These are phyloP conservation scores for Ustilago shanxiensis DNA, from an alignment of 1,284 basidiomycete genomes.

Conservation along the genomic window DNA sequence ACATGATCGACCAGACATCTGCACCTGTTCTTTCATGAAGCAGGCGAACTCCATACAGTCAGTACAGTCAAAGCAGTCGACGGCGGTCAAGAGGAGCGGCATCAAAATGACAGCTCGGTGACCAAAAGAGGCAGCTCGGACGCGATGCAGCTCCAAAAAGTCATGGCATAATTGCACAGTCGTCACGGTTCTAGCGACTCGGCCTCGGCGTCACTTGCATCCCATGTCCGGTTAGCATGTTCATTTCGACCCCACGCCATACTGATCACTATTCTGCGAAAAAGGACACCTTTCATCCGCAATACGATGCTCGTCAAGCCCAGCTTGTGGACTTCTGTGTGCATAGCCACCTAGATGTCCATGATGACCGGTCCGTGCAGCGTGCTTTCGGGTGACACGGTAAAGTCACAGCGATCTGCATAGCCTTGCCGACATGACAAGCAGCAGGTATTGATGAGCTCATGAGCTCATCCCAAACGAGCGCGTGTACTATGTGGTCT, in stretches of 20 bases:
- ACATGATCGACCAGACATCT: background rate
- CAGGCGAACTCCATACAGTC: too few relatives aligned
- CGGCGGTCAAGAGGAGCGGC: background rate
- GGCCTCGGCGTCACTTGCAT: constrained; percentile 45
- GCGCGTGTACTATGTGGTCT: too few relatives aligned
- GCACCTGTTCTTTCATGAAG: background rate
- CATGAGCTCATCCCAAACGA: too few relatives aligned
- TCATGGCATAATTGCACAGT: constrained; percentile 9
- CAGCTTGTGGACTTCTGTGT: background rate
- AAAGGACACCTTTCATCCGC: background rate
- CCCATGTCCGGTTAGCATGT: constrained; percentile 34
- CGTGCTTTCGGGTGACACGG: background rate
- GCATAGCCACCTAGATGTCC: constrained; percentile 1
- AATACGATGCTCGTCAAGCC: too few relatives aligned
- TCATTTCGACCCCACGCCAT: constrained; percentile 15
- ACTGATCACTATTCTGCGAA: background rate
- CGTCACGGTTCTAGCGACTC: constrained; percentile 15
- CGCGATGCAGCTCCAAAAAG: constrained; percentile 11
- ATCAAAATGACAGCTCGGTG: constrained; percentile 17
- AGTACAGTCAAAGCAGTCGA: too few relatives aligned
- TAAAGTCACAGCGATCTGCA: background rate
- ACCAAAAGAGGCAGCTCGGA: constrained; percentile 28
- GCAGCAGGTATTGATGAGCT: background rate
- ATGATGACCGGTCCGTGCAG: background rate
- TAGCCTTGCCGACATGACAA: background rate